phyloP scores from a whole-genome alignment of 1,284 basidiomycete genomes.

The Takashimella tepidaria region DNA sequence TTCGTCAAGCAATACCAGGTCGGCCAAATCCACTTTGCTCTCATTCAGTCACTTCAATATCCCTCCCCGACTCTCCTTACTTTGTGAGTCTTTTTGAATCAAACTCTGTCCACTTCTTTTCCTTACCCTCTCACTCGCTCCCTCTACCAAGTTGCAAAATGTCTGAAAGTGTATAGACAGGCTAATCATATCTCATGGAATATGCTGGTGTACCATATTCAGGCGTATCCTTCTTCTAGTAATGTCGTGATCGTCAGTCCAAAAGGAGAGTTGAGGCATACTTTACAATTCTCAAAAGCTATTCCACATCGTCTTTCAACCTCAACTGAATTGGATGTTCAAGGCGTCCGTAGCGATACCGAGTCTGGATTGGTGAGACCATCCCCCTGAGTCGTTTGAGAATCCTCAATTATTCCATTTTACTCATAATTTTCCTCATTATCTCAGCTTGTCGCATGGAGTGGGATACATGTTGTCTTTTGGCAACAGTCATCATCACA shows the following conservation, averaged over 20 bases:
- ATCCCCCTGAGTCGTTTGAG: no score
- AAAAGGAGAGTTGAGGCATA: slow-evolving; percentile 29
- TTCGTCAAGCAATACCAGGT: slow-evolving; percentile 40
- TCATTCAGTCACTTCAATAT: slow-evolving; percentile 3
- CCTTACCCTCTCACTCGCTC: neutral
- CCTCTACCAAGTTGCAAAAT: neutral
- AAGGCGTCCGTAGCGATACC: slow-evolving; percentile 26
- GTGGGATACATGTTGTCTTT: slow-evolving; percentile 32
- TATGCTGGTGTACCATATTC: neutral
- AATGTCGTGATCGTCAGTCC: slow-evolving; percentile 35
- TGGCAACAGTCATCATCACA: slow-evolving; percentile 25
- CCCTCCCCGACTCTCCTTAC: slow-evolving; percentile 1
- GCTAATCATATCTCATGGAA: neutral
- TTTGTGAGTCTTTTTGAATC: slow-evolving; percentile 17
- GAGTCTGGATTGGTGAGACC: slow-evolving; percentile 25
- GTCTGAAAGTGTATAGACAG: neutral
- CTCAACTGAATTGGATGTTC: slow-evolving; percentile 20
- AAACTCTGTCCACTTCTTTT: no score
- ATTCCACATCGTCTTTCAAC: slow-evolving; percentile 34
- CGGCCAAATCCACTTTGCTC: slow-evolving; percentile 19
- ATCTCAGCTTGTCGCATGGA: slow-evolving; percentile 44
- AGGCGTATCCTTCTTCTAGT: slow-evolving; percentile 37
- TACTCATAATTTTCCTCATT: no score
- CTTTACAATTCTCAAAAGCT: slow-evolving; percentile 40
- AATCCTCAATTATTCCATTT: no score